Evolutionary conservation across 2,329 filamentous ascomycete species (phyloP), one percentile per base, ranked within the genome.

Genomic region (Fusarium redolens): DNA sequence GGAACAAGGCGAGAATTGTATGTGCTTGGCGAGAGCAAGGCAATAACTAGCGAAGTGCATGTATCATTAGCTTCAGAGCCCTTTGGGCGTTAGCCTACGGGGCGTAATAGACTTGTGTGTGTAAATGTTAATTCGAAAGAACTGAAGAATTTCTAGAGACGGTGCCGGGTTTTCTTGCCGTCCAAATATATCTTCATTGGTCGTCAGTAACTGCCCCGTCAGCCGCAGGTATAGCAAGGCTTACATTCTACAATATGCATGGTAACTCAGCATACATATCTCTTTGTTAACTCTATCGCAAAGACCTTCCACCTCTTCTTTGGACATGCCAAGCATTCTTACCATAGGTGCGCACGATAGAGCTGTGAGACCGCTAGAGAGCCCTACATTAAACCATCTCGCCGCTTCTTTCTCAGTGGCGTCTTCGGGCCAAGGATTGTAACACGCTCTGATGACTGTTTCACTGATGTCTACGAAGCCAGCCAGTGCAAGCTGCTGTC

Each of bases 31-130:
- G 37, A 57, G 57, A 66, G 40, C 44, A 61, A 66, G 57, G 63
- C 37, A 45, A 61, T 35, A 40, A 61, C 51, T 54, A 41, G 63
- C 52, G 48, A 55, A 38, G 18, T 61, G 50, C 56, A 65, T 65
- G 41, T 55, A 65, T 41, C 40, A 44, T 61, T 65, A 65, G 50
- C 56, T 66, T 61, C 30, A 66, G 56, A 65, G 55, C 55, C 55
- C 22, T 55, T 60, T 65, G 50, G 35, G 50, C 50, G 9, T 65
- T 30, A 30, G 47, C n/a, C 41, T 5, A 25, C n/a, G 15, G 41
- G 41, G 41, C 7, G 41, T 25, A 25, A 58, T 57, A 64, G 22
- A 45, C 20, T 48, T 22, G 22, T 22, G 22, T 22, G 22, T 22
- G 22, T 22, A 22, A 22, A 22, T 22, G 22, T 22, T 22, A 22